phyloP scores from a whole-genome alignment of 805 yeast genomes.

The Tetrapisispora iriomotensis region DNA sequence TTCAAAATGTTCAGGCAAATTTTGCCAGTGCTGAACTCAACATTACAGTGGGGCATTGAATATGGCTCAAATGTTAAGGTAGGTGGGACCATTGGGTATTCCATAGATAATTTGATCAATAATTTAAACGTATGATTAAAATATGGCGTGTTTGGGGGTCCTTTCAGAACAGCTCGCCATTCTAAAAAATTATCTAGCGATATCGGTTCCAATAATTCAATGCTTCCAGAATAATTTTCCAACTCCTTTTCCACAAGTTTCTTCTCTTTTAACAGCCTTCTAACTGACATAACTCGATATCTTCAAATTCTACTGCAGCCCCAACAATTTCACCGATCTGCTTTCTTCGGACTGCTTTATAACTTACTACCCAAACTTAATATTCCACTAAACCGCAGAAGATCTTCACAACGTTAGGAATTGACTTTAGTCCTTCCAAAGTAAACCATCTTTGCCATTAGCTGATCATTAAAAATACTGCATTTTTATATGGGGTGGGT shows the following conservation, averaged over 20 bases:
- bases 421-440: too few species aligned
- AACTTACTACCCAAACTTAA: too few species aligned
- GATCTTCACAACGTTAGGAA: too few species aligned
- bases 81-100: slow-evolving; percentile 57
- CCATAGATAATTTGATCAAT: slow-evolving; percentile 34
- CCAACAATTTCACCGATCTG: too few species aligned
- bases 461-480: too few species aligned
- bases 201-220: slow-evolving; percentile 36
- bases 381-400: too few species aligned
- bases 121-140: slow-evolving; percentile 45
- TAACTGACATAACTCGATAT: neutral
- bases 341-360: too few species aligned
- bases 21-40: slow-evolving; percentile 48
- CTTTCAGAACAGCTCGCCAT: slow-evolving; percentile 45
- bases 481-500: too few species aligned
- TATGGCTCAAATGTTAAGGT: slow-evolving; percentile 34
- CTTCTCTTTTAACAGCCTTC: slow-evolving; percentile 15
- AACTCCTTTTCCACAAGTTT: slow-evolving; percentile 7
- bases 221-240: slow-evolving; percentile 7
- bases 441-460: too few species aligned
- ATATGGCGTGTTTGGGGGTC: slow-evolving; percentile 45
- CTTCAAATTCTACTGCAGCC: too few species aligned
- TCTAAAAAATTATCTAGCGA: slow-evolving; percentile 35
- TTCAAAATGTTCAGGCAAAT: slow-evolving; percentile 61
- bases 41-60: slow-evolving; percentile 40